These are phyloP conservation scores for Lachnellula arida DNA, from an alignment of 2,329 filamentous ascomycete genomes.

Conservation along the genomic window DNA sequence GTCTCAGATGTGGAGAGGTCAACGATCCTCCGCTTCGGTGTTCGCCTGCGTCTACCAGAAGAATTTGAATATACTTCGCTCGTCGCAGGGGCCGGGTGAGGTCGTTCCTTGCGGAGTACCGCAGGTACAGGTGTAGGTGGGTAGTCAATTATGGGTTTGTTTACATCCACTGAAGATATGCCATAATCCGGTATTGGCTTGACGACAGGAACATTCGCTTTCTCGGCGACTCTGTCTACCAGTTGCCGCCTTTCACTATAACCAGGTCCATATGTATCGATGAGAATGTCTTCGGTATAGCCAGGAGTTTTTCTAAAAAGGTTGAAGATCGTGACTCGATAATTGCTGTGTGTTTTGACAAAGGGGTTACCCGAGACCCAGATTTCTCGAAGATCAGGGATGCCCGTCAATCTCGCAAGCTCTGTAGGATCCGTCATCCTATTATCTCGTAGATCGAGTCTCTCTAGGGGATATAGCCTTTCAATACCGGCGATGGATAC, in stretches of 20 bases:
- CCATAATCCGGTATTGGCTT: conserved; percentile 60
- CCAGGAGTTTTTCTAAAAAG: conserved; percentile 87
- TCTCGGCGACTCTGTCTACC: conserved; percentile 73
- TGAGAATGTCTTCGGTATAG: conserved; percentile 83
- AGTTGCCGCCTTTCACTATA: conserved; percentile 82
- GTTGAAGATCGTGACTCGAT: conserved; percentile 91
- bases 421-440: conserved; percentile 86
- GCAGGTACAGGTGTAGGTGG: conserved; percentile 44
- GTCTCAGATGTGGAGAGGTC: conserved; percentile 50
- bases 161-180: conserved; percentile 58
- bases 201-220: conserved; percentile 71
- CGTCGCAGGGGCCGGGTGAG: conserved; percentile 45
- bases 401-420: conserved; percentile 79
- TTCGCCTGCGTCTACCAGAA: conserved; percentile 53
- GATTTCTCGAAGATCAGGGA: conserved; percentile 87
- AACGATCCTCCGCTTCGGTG: conserved; percentile 59
- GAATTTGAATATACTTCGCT: conserved; percentile 56
- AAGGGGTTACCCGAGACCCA: conserved; percentile 94
- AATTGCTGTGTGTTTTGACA: conserved; percentile 77
- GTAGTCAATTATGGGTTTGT: conserved; percentile 60
- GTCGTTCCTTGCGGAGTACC: conserved; percentile 55
- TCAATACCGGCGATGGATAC: conserved; percentile 86
- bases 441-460: conserved; percentile 89
- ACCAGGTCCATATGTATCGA: conserved; percentile 79
- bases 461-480: conserved; percentile 79